Evolutionary conservation across 108 stramenopile species (phyloP).

Genomic region (Aurantiochytrium sp.): DNA sequence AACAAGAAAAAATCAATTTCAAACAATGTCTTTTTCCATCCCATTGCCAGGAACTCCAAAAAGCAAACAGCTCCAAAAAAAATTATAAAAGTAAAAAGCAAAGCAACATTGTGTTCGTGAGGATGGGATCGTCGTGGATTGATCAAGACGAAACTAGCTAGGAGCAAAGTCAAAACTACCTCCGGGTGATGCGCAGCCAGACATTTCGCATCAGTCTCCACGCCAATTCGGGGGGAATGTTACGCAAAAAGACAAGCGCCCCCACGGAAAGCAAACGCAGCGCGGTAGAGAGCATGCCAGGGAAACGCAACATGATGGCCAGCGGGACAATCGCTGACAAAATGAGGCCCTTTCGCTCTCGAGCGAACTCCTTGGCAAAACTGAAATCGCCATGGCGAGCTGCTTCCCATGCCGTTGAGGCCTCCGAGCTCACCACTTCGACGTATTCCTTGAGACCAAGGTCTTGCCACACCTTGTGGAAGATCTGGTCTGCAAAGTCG

Average conservation of each 20-base stretch:
- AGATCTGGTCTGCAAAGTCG: background rate
- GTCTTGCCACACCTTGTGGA: constrained; percentile 8
- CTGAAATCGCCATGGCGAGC: background rate
- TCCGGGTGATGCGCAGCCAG: background rate
- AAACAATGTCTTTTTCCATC: too few relatives aligned
- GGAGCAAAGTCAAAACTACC: background rate
- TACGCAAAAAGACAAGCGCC: background rate
- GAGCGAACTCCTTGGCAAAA: constrained; percentile 5
- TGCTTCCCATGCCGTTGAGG: background rate
- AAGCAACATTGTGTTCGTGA: too few relatives aligned
- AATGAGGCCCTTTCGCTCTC: constrained; percentile 2
- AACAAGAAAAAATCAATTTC: too few relatives aligned
- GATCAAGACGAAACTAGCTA: too few relatives aligned
- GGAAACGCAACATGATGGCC: background rate
- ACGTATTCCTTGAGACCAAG: background rate
- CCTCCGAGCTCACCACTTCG: background rate
- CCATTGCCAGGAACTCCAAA: too few relatives aligned
- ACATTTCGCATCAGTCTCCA: background rate
- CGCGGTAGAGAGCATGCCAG: background rate
- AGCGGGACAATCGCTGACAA: background rate
- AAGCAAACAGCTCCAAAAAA: too few relatives aligned
- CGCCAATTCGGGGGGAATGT: background rate
- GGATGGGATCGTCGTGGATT: too few relatives aligned
- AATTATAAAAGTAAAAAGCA: too few relatives aligned
- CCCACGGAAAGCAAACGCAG: background rate